These are phyloP conservation scores for Aspergillus awamori DNA, from an alignment of 2,329 filamentous ascomycete genomes.

Conservation along the genomic window DNA sequence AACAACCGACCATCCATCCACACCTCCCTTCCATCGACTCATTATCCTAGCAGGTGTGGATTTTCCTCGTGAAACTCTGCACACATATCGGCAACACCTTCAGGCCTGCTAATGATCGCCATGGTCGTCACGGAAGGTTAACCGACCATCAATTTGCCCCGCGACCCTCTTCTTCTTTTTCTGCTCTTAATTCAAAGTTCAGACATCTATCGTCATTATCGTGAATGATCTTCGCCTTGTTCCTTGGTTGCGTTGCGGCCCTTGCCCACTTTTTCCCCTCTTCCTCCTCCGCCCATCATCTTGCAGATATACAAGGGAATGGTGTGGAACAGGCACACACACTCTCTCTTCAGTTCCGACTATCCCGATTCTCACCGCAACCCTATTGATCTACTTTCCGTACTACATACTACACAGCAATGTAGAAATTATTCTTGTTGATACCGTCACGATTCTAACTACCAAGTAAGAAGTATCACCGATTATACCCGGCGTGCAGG, in stretches of 20 bases:
- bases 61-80: neutral
- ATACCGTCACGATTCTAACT: no score
- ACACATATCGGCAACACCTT: neutral
- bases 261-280: neutral
- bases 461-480: neutral
- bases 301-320: no score
- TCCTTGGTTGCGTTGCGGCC: neutral
- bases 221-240: slow-evolving; percentile 5
- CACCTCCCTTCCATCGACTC: neutral
- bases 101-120: neutral
- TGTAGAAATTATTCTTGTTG: no score
- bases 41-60: neutral
- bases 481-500: neutral
- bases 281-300: no score
- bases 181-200: neutral
- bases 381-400: no score
- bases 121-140: slow-evolving; percentile 6
- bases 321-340: neutral
- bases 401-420: no score
- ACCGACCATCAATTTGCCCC: slow-evolving; percentile 6
- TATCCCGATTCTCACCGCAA: neutral
- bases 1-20: no score
- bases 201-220: slow-evolving; percentile 5
- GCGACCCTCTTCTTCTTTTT: neutral
- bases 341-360: neutral